Percentiles rank a stretch among this genome's conserved stretches.
phyloP scores from a whole-genome alignment of 805 yeast genomes.

The Candida lessepsii region DNA sequence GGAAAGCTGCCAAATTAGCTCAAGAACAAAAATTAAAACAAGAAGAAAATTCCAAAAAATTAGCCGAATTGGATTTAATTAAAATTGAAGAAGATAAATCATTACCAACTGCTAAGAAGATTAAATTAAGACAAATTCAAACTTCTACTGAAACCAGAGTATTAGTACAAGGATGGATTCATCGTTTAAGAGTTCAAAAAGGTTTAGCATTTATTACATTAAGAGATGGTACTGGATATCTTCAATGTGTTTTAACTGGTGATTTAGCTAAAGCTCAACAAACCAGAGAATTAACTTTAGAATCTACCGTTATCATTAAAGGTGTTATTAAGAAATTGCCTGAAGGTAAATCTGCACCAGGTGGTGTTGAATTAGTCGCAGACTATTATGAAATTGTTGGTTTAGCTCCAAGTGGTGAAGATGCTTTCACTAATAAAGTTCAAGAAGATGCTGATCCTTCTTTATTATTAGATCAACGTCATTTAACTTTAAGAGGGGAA shows the following conservation, averaged over 20 bases:
- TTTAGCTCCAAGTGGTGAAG: conserved; percentile 95
- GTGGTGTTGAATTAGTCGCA: conserved; percentile 89
- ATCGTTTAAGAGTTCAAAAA: conserved; percentile 89
- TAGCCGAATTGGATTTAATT: conserved; percentile 75
- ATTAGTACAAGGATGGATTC: conserved; percentile 90
- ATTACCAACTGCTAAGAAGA: conserved; percentile 64
- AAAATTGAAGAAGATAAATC: conserved; percentile 69
- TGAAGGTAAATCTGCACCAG: conserved; percentile 96
- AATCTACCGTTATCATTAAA: conserved; percentile 74
- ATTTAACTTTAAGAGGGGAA: conserved; percentile 95
- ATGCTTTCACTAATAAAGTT: conserved; percentile 89
- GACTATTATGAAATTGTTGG: conserved; percentile 90
- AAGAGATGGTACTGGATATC: conserved; percentile 91
- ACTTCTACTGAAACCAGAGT: conserved; percentile 67
- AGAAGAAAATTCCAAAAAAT: conserved; percentile 64
- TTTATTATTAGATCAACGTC: conserved; percentile 89
- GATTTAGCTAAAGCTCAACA: conserved; percentile 89
- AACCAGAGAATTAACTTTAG: conserved; percentile 83
- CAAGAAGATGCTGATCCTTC: conserved; percentile 95
- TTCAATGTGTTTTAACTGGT: conserved; percentile 86
- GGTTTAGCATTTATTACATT: conserved; percentile 86
- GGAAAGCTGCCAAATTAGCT: conserved; percentile 59
- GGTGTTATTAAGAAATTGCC: conserved; percentile 85
- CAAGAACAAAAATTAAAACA: conserved; percentile 58
- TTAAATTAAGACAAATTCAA: conserved; percentile 61